Conservation (phyloP, 2,329 filamentous ascomycete species). For the Ophiocordyceps camponoti-leonardi region DNA sequence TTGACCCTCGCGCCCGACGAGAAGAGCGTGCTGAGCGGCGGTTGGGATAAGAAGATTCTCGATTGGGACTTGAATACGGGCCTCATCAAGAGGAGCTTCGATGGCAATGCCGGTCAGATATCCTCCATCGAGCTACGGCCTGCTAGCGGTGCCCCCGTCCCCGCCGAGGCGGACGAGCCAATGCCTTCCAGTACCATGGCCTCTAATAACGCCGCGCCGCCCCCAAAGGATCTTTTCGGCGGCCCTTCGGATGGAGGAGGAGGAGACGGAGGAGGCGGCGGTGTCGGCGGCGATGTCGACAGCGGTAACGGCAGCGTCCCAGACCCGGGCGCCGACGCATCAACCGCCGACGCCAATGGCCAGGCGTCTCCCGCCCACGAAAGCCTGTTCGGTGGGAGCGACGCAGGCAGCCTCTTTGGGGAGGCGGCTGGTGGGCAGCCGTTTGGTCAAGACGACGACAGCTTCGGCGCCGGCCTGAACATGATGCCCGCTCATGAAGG, state of each 20-base stretch:
- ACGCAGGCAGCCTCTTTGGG: constrained; percentile 73
- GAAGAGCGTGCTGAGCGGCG: constrained; percentile 72
- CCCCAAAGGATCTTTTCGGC: constrained; percentile 28
- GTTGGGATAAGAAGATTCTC: constrained; percentile 88
- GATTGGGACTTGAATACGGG: constrained; percentile 95
- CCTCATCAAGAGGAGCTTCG: constrained; percentile 56
- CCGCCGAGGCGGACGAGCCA: constrained; percentile 49
- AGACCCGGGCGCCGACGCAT: constrained; percentile 4
- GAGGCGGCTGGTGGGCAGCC: constrained; percentile 44
- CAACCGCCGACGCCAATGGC: constrained; percentile 29
- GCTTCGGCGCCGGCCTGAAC: constrained; percentile 61
- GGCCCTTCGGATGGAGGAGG: constrained; percentile 4
- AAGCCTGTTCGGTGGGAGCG: constrained; percentile 69
- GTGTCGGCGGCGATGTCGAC: constrained; percentile 1
- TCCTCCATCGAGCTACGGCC: constrained; percentile 77
- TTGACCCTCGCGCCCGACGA: constrained; percentile 72
- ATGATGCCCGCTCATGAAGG: constrained; percentile 23
- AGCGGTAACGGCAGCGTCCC: neutral
- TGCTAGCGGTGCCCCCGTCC: constrained; percentile 56
- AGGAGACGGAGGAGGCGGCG: neutral
- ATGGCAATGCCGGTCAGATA: constrained; percentile 66
- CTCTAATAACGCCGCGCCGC: constrained; percentile 52
- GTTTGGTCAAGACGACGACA: constrained; percentile 71
- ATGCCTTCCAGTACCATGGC: constrained; percentile 51
- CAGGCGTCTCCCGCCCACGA: constrained; percentile 53